Evolutionary conservation across 2,329 filamentous ascomycete genomes (phyloP).

Genomic region (Venturiaceae sp.): DNA sequence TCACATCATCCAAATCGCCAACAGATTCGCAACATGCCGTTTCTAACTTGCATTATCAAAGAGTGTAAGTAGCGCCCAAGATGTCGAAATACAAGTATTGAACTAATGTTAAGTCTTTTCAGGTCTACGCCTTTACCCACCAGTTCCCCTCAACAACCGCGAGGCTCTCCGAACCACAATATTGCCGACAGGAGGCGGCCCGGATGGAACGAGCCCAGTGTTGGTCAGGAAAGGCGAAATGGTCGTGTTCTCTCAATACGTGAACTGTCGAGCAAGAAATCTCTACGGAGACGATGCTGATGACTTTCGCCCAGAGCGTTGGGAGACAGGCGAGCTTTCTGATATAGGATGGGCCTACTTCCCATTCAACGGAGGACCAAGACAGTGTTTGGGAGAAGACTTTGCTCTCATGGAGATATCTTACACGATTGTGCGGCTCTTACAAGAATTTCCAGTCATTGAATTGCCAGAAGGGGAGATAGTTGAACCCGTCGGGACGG

Average conservation of each 20-base stretch:
- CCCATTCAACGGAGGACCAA: conserved; percentile 39
- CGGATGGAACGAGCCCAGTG: neutral
- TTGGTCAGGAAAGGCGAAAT: conserved; percentile 9
- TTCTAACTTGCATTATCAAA: neutral
- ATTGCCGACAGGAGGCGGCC: conserved; percentile 3
- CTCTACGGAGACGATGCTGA: conserved; percentile 20
- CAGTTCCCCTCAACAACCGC: conserved; percentile 4
- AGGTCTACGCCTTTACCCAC: conserved; percentile 3
- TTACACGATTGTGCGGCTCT: conserved; percentile 18
- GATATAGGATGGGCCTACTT: conserved; percentile 15
- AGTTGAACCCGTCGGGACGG: conserved; percentile 14
- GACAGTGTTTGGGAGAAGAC: conserved; percentile 38
- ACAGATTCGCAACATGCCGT: neutral
- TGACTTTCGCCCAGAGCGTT: conserved; percentile 20
- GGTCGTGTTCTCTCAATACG: conserved; percentile 26
- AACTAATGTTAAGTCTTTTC: neutral
- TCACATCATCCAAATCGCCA: conserved; percentile 3
- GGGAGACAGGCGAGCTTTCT: conserved; percentile 14
- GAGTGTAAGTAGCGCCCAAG: neutral
- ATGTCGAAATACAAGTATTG: no score
- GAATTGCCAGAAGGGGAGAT: conserved; percentile 11
- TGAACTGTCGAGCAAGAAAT: conserved; percentile 20
- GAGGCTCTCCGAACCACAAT: neutral
- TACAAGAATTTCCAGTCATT: conserved; percentile 15
- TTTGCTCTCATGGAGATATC: conserved; percentile 45